These are phyloP conservation scores for Wickerhamomyces bisporus DNA, from an alignment of 805 yeast species.

Conservation along the genomic window DNA sequence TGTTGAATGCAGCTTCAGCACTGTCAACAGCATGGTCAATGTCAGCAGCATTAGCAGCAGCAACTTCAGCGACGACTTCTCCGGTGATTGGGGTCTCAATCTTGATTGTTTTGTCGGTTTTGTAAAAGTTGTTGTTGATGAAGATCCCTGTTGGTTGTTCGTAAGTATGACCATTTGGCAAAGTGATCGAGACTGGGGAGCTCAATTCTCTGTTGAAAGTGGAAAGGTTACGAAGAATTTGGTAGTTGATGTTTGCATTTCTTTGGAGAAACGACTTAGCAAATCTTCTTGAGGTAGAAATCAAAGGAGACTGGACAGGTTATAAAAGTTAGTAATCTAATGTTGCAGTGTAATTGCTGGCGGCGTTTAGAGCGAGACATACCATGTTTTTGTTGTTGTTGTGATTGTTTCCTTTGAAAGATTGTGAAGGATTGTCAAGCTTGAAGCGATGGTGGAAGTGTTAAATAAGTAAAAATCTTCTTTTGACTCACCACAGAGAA, in stretches of 20 bases:
- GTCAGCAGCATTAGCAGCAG: slow-evolving; percentile 55
- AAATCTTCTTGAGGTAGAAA: background rate
- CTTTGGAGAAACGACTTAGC: background rate
- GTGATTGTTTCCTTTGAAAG: too few relatives aligned
- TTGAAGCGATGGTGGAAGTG: too few relatives aligned
- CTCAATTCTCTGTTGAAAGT: slow-evolving; percentile 22
- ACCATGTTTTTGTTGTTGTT: too few relatives aligned
- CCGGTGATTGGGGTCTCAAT: slow-evolving; percentile 60
- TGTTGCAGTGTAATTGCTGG: too few relatives aligned
- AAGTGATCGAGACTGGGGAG: slow-evolving; percentile 37
- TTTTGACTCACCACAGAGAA: background rate
- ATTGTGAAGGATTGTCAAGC: too few relatives aligned
- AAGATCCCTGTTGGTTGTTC: slow-evolving; percentile 85
- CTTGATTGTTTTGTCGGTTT: slow-evolving; percentile 49
- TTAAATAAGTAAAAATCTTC: too few relatives aligned
- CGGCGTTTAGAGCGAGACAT: background rate
- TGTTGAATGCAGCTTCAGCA: slow-evolving; percentile 57
- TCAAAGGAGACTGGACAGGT: background rate
- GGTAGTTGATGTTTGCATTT: background rate
- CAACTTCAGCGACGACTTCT: slow-evolving; percentile 52
- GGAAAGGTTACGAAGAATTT: slow-evolving; percentile 5
- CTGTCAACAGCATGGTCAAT: slow-evolving; percentile 66
- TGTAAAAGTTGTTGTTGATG: slow-evolving; percentile 78
- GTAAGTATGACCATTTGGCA: slow-evolving; percentile 63
- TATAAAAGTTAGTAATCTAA: too few relatives aligned